Conservation (phyloP, 352 stramenopile genomes). For the Peronospora destructor region DNA sequence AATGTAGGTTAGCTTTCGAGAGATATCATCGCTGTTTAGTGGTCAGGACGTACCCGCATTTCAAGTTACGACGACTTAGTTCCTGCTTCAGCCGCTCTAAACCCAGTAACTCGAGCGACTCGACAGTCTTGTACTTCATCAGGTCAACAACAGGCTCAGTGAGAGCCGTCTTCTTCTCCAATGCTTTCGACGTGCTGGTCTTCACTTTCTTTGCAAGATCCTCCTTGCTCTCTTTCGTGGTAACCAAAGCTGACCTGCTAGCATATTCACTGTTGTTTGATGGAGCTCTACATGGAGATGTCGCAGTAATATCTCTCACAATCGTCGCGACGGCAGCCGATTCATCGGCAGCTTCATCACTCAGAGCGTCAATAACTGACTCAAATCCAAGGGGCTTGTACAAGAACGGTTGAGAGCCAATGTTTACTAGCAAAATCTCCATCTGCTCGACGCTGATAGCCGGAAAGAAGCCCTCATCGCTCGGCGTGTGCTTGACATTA, state of each 20-base stretch:
- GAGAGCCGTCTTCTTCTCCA: constrained; percentile 10
- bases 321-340: neutral
- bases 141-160: constrained; percentile 37
- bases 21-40: neutral
- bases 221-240: constrained; percentile 4
- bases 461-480: constrained; percentile 53
- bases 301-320: neutral
- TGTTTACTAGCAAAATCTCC: constrained; percentile 80
- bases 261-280: neutral
- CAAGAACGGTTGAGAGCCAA: constrained; percentile 71
- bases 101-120: constrained; percentile 82
- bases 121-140: constrained; percentile 42
- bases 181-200: constrained; percentile 6
- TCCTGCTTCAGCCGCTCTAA: constrained; percentile 90
- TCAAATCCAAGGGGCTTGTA: constrained; percentile 40
- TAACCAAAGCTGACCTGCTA: neutral
- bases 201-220: constrained; percentile 4
- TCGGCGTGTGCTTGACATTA: constrained; percentile 27
- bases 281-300: neutral
- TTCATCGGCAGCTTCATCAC: constrained; percentile 6
- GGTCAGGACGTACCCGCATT: constrained; percentile 86
- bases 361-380: constrained; percentile 40
- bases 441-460: constrained; percentile 78
- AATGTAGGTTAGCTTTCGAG: constrained; percentile 2
- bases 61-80: constrained; percentile 88